These are phyloP conservation scores for Quercus tomentella DNA, from an alignment of 331 rosid species.

Conservation along the genomic window DNA sequence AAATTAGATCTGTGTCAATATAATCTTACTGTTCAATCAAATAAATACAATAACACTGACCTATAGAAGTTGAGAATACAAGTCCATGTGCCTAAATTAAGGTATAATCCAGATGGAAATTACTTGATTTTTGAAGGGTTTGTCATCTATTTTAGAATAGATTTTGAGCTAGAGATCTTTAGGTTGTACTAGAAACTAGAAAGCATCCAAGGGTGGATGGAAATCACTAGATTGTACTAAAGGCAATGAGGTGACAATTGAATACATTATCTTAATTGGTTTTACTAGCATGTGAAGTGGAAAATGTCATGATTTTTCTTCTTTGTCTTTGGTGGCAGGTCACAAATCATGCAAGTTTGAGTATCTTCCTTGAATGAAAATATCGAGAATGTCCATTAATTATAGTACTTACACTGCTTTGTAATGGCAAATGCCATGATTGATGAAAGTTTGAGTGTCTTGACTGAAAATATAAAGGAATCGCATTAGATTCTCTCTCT, in stretches of 20 bases:
- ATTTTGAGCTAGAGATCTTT: too few species aligned
- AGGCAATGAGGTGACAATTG: neutral
- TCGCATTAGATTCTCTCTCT: neutral
- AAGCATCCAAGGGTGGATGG: neutral
- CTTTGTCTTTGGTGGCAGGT: constrained; percentile 28
- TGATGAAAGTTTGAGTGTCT: too few species aligned
- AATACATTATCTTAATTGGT: neutral
- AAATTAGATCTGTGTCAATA: neutral
- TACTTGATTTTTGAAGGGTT: neutral
- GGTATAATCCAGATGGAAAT: neutral
- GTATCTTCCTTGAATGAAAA: constrained; percentile 26
- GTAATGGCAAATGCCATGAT: neutral
- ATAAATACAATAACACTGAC: neutral
- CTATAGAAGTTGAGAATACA: neutral
- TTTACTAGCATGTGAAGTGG: neutral
- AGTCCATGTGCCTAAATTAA: neutral
- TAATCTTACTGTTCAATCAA: neutral
- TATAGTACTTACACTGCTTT: neutral
- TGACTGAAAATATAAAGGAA: too few species aligned
- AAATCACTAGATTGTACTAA: too few species aligned
- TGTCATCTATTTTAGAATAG: neutral
- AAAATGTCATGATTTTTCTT: neutral
- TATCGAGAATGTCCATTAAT: neutral
- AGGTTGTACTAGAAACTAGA: too few species aligned
- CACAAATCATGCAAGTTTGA: constrained; percentile 57